phyloP scores from a whole-genome alignment of 2,329 filamentous ascomycete species.

The Trichoderma sp. region DNA sequence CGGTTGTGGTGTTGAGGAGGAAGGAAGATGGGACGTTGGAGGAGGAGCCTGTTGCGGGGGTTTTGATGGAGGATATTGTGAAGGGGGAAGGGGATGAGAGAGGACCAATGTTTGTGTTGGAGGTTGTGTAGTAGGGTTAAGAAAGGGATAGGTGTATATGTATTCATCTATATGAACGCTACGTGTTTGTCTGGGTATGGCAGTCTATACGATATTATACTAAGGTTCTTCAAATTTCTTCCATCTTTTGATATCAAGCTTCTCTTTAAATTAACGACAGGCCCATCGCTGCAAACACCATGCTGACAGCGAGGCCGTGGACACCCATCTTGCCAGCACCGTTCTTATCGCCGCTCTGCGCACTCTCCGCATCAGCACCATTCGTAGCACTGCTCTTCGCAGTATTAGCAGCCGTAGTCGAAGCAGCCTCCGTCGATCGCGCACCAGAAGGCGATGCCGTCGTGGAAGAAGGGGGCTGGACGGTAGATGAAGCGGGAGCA shows the following conservation, averaged over 20 bases:
- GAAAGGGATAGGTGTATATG: neutral
- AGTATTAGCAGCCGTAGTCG: neutral
- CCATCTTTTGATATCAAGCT: neutral
- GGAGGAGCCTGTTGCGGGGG: neutral
- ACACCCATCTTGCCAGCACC: neutral
- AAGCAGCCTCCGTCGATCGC: neutral
- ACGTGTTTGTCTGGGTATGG: neutral
- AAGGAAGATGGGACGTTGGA: conserved; percentile 13
- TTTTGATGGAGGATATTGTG: conserved; percentile 7
- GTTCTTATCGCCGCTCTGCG: neutral
- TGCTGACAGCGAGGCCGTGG: neutral
- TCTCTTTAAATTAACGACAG: neutral
- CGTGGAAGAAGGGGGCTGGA: neutral
- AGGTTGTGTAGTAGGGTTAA: neutral
- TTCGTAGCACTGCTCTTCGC: neutral
- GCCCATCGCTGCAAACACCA: neutral
- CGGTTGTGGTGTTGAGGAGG: conserved; percentile 38
- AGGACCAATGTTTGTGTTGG: conserved; percentile 15
- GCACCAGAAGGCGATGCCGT: neutral
- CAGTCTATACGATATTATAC: conserved; percentile 3
- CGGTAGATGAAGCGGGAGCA: neutral
- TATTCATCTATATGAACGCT: neutral
- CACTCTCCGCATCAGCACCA: neutral
- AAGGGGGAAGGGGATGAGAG: neutral
- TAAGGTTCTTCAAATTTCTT: neutral